Conservation (phyloP, 2,329 filamentous ascomycete species). For the Stagonosporopsis rhizophila region DNA sequence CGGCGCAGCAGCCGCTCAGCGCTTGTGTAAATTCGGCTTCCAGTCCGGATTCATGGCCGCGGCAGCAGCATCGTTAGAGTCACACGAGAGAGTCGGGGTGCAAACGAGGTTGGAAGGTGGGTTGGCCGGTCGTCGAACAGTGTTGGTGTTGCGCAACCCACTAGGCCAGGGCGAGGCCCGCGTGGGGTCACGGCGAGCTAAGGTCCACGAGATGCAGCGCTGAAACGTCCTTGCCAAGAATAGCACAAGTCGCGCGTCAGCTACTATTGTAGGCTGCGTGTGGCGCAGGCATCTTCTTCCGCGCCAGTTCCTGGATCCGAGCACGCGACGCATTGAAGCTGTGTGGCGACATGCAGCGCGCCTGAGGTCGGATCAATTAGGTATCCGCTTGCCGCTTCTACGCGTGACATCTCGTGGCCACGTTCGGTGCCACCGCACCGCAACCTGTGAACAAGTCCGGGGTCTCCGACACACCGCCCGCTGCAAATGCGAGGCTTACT, state of each 20-base stretch:
- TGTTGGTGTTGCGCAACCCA: constrained; percentile 10
- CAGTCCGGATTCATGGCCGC: constrained; percentile 13
- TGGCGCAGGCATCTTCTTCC: constrained; percentile 5
- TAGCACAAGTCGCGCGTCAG: constrained; percentile 6
- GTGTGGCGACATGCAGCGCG: constrained; percentile 2
- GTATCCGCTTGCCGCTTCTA: constrained; percentile 7
- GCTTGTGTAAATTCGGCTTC: constrained; percentile 14
- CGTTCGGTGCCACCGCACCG: neutral
- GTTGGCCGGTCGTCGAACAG: constrained; percentile 14
- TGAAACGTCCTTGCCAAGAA: constrained; percentile 17
- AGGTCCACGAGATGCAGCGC: constrained; percentile 16
- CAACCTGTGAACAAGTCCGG: neutral
- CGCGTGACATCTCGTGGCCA: constrained; percentile 3
- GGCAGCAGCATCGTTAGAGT: constrained; percentile 16
- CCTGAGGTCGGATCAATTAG: neutral
- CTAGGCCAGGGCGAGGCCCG: constrained; percentile 15
- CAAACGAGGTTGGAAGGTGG: constrained; percentile 19
- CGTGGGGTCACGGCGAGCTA: constrained; percentile 7
- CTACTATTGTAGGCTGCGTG: neutral
- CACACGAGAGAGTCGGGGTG: constrained; percentile 8
- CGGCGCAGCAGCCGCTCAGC: constrained; percentile 17
- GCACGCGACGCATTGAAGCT: neutral
- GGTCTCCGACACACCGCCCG: constrained; percentile 6
- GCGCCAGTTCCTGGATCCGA: constrained; percentile 9
- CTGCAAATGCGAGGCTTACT: constrained; percentile 3